Evolutionary conservation across 2,329 filamentous ascomycete genomes (phyloP).

Genomic region (Fusarium scirpi): DNA sequence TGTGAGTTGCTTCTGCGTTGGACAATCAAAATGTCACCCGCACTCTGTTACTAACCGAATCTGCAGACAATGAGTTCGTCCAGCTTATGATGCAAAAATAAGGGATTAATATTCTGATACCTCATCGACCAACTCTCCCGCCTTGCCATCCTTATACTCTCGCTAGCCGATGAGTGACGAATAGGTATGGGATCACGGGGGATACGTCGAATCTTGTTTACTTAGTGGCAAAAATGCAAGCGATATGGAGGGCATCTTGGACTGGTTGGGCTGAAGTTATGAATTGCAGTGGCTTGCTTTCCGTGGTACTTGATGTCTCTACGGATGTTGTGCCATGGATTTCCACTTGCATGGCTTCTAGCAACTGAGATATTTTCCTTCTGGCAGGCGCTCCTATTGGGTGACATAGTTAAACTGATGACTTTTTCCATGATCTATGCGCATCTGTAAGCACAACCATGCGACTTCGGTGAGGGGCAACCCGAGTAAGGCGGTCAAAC

Average conservation of each 20-base stretch:
- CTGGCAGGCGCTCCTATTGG: conserved; percentile 12
- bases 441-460: conserved; percentile 12
- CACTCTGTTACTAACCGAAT: conserved; percentile 32
- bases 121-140: conserved; percentile 38
- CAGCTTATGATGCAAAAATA: conserved; percentile 98
- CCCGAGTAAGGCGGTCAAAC: conserved; percentile 32
- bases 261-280: conserved; percentile 46
- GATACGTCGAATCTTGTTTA: conserved; percentile 44
- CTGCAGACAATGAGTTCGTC: conserved; percentile 87
- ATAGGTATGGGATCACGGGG: conserved; percentile 33
- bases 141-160: conserved; percentile 31
- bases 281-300: conserved; percentile 44
- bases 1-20: conserved; percentile 66
- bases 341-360: conserved; percentile 34
- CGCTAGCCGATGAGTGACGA: conserved; percentile 30
- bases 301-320: conserved; percentile 44
- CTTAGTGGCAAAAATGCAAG: conserved; percentile 50
- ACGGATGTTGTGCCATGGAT: conserved; percentile 38
- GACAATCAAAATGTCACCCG: background rate
- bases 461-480: conserved; percentile 27
- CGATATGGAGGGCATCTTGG: conserved; percentile 47
- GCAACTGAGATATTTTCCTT: conserved; percentile 44
- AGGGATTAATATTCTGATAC: conserved; percentile 49
- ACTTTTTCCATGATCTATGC: background rate
- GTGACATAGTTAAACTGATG: conserved; percentile 14